Evolutionary conservation across 305 asterid genomes (phyloP).

Genomic region (Striga hermonthica): DNA sequence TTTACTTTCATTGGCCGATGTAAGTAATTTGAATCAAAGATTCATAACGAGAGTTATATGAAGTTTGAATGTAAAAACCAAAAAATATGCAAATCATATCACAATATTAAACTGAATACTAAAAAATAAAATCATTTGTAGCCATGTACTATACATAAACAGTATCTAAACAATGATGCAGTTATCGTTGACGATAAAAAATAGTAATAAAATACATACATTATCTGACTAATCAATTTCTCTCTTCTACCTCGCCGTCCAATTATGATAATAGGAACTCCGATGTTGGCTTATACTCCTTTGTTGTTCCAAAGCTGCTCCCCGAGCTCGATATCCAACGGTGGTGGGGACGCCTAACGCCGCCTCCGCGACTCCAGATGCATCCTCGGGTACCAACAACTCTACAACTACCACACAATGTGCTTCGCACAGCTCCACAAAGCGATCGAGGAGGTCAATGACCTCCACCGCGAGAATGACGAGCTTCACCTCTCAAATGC

Average conservation of each 20-base stretch:
- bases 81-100: too few species aligned
- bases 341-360: slow-evolving; percentile 41
- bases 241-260: slow-evolving; percentile 47
- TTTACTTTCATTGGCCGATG: too few species aligned
- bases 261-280: slow-evolving; percentile 33
- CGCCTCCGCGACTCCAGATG: slow-evolving; percentile 49
- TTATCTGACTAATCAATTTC: slow-evolving; percentile 25
- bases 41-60: too few species aligned
- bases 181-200: too few species aligned
- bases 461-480: slow-evolving; percentile 61
- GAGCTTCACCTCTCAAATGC: slow-evolving; percentile 57
- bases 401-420: slow-evolving; percentile 63
- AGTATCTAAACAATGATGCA: too few species aligned
- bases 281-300: slow-evolving; percentile 41
- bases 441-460: slow-evolving; percentile 50
- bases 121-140: too few species aligned
- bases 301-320: slow-evolving; percentile 50
- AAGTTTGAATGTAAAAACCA: too few species aligned
- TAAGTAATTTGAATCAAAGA: too few species aligned
- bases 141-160: too few species aligned
- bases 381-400: slow-evolving; percentile 77
- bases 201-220: too few species aligned
- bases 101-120: too few species aligned
- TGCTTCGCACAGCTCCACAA: slow-evolving; percentile 63
- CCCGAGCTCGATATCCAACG: slow-evolving; percentile 45